Percentiles rank a stretch among this genome's conserved stretches.
Evolutionary conservation across 805 yeast species (phyloP).

Genomic region (Starmerella gropengiesseri): DNA sequence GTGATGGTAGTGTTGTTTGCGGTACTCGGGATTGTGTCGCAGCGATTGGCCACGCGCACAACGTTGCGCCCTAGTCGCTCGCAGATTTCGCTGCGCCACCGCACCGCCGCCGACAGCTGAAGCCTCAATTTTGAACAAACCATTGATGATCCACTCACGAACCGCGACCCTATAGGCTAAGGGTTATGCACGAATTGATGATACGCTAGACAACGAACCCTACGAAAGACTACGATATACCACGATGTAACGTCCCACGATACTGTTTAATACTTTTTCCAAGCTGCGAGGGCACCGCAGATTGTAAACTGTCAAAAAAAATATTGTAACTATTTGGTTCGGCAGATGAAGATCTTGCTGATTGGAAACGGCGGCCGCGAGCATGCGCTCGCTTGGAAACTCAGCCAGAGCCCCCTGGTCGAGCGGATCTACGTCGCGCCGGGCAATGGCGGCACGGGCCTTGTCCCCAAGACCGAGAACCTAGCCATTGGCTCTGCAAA

Average conservation of each 20-base stretch:
- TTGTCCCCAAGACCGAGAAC: constrained; percentile 48
- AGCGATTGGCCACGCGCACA: constrained; percentile 9
- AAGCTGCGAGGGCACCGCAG: no score
- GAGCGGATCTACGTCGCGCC: constrained; percentile 79
- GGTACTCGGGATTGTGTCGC: constrained; percentile 6
- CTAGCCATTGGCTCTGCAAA: constrained; percentile 57
- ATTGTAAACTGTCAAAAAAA: no score
- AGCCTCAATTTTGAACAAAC: neutral
- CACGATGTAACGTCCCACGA: no score
- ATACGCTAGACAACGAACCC: no score
- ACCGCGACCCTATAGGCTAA: neutral
- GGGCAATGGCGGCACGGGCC: constrained; percentile 81
- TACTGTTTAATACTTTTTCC: no score
- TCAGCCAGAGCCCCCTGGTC: constrained; percentile 67
- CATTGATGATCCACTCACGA: neutral
- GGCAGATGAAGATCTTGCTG: constrained; percentile 53
- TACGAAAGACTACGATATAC: no score
- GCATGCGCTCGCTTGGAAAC: constrained; percentile 90
- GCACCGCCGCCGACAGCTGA: neutral
- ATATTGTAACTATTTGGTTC: neutral
- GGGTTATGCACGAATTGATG: no score
- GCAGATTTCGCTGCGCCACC: constrained; percentile 3
- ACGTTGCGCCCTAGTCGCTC: constrained; percentile 12
- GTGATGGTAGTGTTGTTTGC: constrained; percentile 38
- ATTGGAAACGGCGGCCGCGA: constrained; percentile 99